Percentiles rank a stretch among this genome's conserved stretches.
These are phyloP conservation scores for Tetrahymena borealis DNA, from an alignment of 73 alveolate genomes.

Conservation along the genomic window DNA sequence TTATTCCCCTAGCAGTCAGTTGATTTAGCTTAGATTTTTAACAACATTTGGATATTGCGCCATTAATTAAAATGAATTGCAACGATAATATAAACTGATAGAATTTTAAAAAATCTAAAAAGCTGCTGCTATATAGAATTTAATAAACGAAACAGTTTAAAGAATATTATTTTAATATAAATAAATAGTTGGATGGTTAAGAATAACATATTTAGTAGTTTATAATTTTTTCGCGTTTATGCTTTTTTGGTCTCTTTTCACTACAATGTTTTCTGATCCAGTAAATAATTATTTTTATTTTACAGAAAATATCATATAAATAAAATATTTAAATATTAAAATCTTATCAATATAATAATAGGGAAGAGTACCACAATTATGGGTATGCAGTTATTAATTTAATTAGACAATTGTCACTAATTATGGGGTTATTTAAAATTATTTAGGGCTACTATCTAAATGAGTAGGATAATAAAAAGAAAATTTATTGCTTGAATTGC, in stretches of 20 bases:
- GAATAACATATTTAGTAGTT: not conserved
- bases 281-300: constrained; percentile 5
- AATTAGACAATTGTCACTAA: not conserved
- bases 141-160: not conserved
- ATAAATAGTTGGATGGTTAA: not conserved
- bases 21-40: not conserved
- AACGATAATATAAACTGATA: too few relatives aligned
- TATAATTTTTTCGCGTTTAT: constrained; percentile 25
- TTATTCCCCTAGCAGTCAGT: not conserved
- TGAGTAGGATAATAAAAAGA: constrained; percentile 78
- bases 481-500: constrained; percentile 90
- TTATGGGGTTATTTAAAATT: too few relatives aligned
- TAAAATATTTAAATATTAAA: not conserved
- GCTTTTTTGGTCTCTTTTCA: constrained; percentile 80
- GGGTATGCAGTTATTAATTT: not conserved
- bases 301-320: not conserved
- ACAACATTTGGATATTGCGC: not conserved
- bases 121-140: not conserved
- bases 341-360: not conserved
- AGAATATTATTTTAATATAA: not conserved
- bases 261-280: constrained; percentile 91
- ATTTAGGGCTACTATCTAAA: constrained; percentile 91
- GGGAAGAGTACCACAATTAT: constrained; percentile 81
- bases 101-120: not conserved
- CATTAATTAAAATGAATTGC: not conserved